These are phyloP conservation scores for Colletotrichum shisoi DNA, from an alignment of 2,329 filamentous ascomycete species.

Conservation along the genomic window DNA sequence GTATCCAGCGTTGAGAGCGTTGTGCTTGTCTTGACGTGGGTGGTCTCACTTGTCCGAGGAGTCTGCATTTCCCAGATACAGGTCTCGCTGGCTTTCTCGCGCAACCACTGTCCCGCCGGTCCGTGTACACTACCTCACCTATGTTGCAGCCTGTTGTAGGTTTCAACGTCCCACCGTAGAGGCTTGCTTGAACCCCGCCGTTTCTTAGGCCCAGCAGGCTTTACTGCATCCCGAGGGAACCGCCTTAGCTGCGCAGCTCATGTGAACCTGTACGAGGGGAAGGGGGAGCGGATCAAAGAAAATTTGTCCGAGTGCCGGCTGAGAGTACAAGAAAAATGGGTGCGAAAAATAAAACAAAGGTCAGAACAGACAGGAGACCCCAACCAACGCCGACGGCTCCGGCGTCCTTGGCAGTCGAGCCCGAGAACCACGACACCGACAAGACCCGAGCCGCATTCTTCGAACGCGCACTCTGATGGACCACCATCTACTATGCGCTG, in stretches of 20 bases:
- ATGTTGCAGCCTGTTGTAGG: slow-evolving; percentile 2
- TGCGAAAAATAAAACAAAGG: too few relatives aligned
- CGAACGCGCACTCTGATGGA: not conserved
- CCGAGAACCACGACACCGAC: not conserved
- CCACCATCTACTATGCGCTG: not conserved
- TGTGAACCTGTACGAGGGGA: not conserved
- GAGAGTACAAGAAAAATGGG: not conserved
- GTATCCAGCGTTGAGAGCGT: not conserved
- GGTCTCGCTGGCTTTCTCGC: not conserved
- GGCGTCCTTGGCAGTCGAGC: slow-evolving; percentile 21
- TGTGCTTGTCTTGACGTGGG: not conserved
- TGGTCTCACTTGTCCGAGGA: not conserved
- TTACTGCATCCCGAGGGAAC: not conserved
- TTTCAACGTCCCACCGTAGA: slow-evolving; percentile 1
- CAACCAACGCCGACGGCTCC: not conserved
- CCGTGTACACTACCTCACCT: too few relatives aligned
- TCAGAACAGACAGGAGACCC: not conserved
- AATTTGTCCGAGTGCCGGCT: slow-evolving; percentile 4
- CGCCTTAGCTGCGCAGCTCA: too few relatives aligned
- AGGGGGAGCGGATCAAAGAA: slow-evolving; percentile 4
- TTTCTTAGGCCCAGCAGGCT: not conserved
- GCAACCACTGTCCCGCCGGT: not conserved
- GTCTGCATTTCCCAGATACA: not conserved
- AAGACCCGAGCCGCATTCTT: not conserved
- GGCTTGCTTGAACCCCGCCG: slow-evolving; percentile 6